Base-by-base conservation (phyloP, 2,329 filamentous ascomycete genomes). In the Westerdykella aurantiaca region DNA sequence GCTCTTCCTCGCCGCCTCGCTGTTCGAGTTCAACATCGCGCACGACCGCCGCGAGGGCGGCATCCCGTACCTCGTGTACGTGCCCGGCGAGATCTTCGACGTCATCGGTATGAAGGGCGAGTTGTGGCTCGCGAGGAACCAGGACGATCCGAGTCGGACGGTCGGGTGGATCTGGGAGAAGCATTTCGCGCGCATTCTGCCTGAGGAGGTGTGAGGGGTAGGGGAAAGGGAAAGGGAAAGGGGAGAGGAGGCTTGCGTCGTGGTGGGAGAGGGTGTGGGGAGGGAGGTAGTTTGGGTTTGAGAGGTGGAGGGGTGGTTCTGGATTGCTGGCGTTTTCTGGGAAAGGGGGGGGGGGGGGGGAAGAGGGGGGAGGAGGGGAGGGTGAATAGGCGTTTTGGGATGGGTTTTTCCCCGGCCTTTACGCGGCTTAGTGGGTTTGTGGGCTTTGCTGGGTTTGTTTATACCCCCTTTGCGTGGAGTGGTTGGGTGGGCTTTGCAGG, bases 131-230 rank as follows among this genome's bases (percentile, higher is more conserved):
- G 93, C 93, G 42, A 88, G 88, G 68, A 98, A 98, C 64, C 93
- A 98, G 70, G 93, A 98, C 61, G 93, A 98, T 67, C 73, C 81
- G 1, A 76, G 74, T 10, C 79, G 85, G 52, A 78, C 82, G 52
- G 83, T 97, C 29, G 93, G 93, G 41, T 98, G 93, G 93, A 95
- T 98, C 59, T 98, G 93, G 93, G 95, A 90, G 59, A 96, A 96
- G 68, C 93, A 98, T 71, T 98, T 98, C 74, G 67, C 67, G 17
- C 54, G 66, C 16, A 69, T 69, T 22, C 42, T 69, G 31, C 63
- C 65, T 5, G 67, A 69, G 43, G 64, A 66, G 29, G 55, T 55
- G 34, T 60, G 33, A 35, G 33, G 33, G 33, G n/a, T n/a, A n/a
- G n/a, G 7, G 25, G 25, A 12, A 25, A 25, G 5, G 2, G 25